Conservation (phyloP, 345 rosid genomes). For the Bruguiera parviflora region DNA sequence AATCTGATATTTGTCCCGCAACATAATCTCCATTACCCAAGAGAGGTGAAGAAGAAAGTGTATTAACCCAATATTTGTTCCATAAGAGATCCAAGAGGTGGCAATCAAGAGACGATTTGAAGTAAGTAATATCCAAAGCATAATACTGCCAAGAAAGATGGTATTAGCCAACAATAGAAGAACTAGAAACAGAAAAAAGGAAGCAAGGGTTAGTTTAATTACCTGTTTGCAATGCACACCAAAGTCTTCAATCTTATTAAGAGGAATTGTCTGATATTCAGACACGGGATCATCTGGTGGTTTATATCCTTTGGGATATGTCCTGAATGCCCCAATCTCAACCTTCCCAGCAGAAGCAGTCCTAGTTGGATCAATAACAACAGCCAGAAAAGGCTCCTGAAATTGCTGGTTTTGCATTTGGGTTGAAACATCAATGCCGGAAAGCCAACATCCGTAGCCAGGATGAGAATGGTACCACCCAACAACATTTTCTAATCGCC, state of each 20-base stretch:
- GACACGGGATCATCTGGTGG: constrained; percentile 76
- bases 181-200: neutral
- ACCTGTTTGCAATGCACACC: constrained; percentile 99
- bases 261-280: constrained; percentile 96
- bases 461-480: constrained; percentile 99
- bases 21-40: constrained; percentile 98
- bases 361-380: constrained; percentile 97
- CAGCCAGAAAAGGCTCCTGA: constrained; percentile 97
- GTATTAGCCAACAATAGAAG: constrained; percentile 11
- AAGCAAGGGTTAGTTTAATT: neutral
- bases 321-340: constrained; percentile 97
- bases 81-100: constrained; percentile 95
- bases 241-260: constrained; percentile 85
- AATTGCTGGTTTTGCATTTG: constrained; percentile 97
- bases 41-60: constrained; percentile 93
- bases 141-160: constrained; percentile 60
- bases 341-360: constrained; percentile 99
- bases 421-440: constrained; percentile 96
- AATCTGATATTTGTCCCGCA: constrained; percentile 96
- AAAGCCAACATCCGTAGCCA: constrained; percentile 99
- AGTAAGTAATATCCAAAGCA: constrained; percentile 87
- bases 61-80: constrained; percentile 99
- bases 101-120: constrained; percentile 93
- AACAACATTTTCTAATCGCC: constrained; percentile 91
- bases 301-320: constrained; percentile 91